Evolutionary conservation across 257 asterid genomes (phyloP).

Genomic region (Salvia miltiorrhiza): DNA sequence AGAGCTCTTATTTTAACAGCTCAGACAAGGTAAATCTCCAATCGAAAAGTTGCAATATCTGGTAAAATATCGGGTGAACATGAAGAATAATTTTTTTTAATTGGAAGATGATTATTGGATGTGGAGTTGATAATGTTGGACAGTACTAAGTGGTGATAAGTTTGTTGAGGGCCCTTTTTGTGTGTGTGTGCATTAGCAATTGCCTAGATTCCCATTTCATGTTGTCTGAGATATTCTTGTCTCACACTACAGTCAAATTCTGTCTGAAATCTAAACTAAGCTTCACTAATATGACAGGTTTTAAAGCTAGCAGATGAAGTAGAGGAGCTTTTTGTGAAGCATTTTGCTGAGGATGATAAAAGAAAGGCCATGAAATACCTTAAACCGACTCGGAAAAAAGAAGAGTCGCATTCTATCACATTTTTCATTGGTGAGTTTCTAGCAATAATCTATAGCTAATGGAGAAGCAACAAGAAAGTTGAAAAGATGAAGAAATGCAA

Average conservation of each 20-base stretch:
- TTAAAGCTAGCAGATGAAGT: slow-evolving; percentile 79
- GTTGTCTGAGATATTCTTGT: slow-evolving; percentile 43
- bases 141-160: slow-evolving; percentile 42
- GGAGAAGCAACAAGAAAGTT: neutral
- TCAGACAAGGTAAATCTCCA: slow-evolving; percentile 76
- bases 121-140: slow-evolving; percentile 30
- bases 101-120: slow-evolving; percentile 49
- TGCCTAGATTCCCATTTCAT: slow-evolving; percentile 40
- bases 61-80: slow-evolving; percentile 11
- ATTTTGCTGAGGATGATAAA: slow-evolving; percentile 76
- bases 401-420: slow-evolving; percentile 72
- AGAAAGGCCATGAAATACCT: slow-evolving; percentile 89
- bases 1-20: slow-evolving; percentile 83
- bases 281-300: slow-evolving; percentile 37
- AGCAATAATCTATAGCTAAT: slow-evolving; percentile 4
- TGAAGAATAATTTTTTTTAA: neutral
- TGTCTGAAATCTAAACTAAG: slow-evolving; percentile 7
- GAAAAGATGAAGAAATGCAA: slow-evolving; percentile 3
- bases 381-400: slow-evolving; percentile 63
- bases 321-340: slow-evolving; percentile 69
- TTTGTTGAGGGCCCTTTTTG: slow-evolving; percentile 14
- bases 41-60: neutral
- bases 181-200: slow-evolving; percentile 14
- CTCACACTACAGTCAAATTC: slow-evolving; percentile 21
- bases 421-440: slow-evolving; percentile 74